Evolutionary conservation across 805 yeast genomes (phyloP), one percentile per base, ranked within the genome.

Genomic region (Candida germanica): DNA sequence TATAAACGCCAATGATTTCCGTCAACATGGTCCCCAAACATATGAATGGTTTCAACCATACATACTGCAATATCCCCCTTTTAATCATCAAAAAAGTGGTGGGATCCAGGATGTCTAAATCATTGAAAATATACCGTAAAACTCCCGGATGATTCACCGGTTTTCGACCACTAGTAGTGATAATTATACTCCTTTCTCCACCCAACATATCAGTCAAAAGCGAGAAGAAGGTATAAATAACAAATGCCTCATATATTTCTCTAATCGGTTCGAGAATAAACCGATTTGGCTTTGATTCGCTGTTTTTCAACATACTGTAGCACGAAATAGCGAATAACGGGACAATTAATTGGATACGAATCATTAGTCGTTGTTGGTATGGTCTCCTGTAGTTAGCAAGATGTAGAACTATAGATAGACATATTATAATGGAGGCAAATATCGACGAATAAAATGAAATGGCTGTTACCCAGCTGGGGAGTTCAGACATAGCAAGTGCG

Each of bases 211-310:
- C 76, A 0, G 94, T 87, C 36, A 93, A 66, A 19, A 88, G 68
- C 21, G 91, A 75, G 65, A 86, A 91, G 56, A 93, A 93, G 2
- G 96, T 87, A 59, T 93, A 93, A 22, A 93, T 85, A 22, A 89
- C 96, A 61, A 93, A 87, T 0, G 98, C 97, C 59, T 93, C 98
- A 59, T 93, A 93, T 1, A 91, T 77, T 55, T 93, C 98, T 29
- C 93, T 69, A 0, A 85, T 50, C 0, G 96, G 95, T 47, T 84
- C 93, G 10, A 68, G 45, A 3, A 87, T 47, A 38, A 67, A 66
- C 37, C 57, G 62, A 32, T 70, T 77, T 20, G 64, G 42, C 4
- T 47, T 47, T n/a, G 68, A 51, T 12, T 58, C 54, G 12, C 66
- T 77, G 56, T 68, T 62, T 12, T 66, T 61, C 14, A 81, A 67